Conservation (phyloP, 164 flowering plant genomes). For the Cinnamomum chago region DNA sequence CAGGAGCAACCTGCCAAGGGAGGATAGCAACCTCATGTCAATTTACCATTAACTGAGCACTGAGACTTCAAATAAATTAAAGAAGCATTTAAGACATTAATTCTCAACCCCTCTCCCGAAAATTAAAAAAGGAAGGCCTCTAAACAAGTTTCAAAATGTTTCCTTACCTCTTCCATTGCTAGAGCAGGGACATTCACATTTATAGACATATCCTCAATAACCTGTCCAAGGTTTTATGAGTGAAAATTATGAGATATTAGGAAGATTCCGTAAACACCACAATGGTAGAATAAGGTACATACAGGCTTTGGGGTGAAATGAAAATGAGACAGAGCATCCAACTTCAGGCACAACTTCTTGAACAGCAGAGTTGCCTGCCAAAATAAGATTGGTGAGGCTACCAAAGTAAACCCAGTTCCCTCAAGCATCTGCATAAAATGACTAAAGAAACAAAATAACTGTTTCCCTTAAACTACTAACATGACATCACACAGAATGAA, state of each 20-base stretch:
- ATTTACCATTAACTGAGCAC: neutral
- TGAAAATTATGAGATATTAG: constrained; percentile 2
- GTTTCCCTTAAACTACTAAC: neutral
- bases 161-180: constrained; percentile 93
- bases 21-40: constrained; percentile 2
- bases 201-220: constrained; percentile 89
- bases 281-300: constrained; percentile 10
- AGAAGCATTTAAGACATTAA: neutral
- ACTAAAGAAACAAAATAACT: neutral
- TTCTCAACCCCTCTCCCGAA: neutral
- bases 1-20: constrained; percentile 64
- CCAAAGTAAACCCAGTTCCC: neutral
- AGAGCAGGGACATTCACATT: constrained; percentile 88
- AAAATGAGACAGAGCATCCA: constrained; percentile 96
- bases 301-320: constrained; percentile 97
- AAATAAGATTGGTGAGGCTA: neutral
- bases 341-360: constrained; percentile 70
- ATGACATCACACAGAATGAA: neutral
- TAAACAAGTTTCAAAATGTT: neutral
- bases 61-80: neutral
- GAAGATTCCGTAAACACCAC: neutral
- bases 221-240: constrained; percentile 33
- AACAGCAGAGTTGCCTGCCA: constrained; percentile 65
- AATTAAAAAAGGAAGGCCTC: neutral
- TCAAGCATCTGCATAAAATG: too few species aligned